These are phyloP conservation scores for Moringa oleifera DNA, from an alignment of 345 rosid genomes.

Conservation along the genomic window DNA sequence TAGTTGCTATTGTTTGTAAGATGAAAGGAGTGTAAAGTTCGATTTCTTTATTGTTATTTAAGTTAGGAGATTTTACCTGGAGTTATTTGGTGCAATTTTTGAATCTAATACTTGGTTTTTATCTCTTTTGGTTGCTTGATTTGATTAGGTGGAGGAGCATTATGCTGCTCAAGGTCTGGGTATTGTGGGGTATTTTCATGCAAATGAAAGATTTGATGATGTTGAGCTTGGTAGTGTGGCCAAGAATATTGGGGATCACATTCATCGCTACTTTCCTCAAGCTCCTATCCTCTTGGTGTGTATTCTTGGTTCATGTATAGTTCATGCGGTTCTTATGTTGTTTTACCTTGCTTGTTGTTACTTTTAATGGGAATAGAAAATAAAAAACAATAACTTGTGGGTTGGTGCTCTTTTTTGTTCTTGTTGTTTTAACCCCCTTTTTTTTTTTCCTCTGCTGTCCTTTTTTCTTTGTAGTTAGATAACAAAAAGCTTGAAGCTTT, in stretches of 20 bases:
- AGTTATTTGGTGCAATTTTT: slow-evolving; percentile 9
- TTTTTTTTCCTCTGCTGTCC: no score
- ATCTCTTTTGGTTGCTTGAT: slow-evolving; percentile 8
- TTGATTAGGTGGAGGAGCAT: slow-evolving; percentile 71
- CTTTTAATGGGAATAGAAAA: no score
- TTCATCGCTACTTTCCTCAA: slow-evolving; percentile 77
- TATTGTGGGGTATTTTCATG: slow-evolving; percentile 89
- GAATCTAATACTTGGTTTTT: not conserved
- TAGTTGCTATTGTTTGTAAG: no score
- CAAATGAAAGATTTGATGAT: slow-evolving; percentile 87
- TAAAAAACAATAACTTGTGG: no score
- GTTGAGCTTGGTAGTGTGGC: slow-evolving; percentile 62
- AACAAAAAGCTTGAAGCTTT: slow-evolving; percentile 76
- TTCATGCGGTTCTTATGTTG: not conserved
- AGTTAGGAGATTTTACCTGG: not conserved
- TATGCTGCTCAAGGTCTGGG: slow-evolving; percentile 63
- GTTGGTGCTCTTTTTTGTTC: no score
- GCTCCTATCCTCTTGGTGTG: slow-evolving; percentile 74
- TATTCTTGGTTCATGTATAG: slow-evolving; percentile 1
- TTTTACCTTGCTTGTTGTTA: not conserved
- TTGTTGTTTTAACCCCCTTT: no score
- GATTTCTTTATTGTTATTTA: not conserved
- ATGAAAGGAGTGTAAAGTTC: no score
- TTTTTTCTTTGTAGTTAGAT: slow-evolving; percentile 49
- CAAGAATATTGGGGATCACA: slow-evolving; percentile 86